Evolutionary conservation across 176 grass and related monocot species (phyloP), one percentile per base, ranked within the genome.

Genomic region (Thinopyrum elongatum): DNA sequence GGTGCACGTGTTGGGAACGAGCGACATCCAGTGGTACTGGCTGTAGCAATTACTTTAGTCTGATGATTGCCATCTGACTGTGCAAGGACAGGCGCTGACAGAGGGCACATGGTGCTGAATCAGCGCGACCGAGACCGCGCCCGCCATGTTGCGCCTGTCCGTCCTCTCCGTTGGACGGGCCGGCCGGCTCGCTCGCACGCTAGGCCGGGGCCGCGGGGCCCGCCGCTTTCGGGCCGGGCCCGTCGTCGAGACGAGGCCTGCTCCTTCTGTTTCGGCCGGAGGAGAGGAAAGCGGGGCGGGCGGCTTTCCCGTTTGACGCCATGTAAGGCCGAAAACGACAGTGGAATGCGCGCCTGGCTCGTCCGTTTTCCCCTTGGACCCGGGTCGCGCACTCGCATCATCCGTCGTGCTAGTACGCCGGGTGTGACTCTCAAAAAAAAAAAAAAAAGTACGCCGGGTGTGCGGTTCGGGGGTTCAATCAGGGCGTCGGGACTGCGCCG

Each of bases 81-180:
- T 72, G 59, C 78, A 30, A 63, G 83, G 83, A 74, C 89, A 83
- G 46, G 67, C 41, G 8, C 87, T 88, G 93, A 86, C 90, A 94
- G 17, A 12, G 15, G 77, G 49, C 93, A 95, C 93, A 92, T 95
- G 93, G 34, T 71, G 87, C 85, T 90, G 79, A 84, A 81, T 92
- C 87, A 75, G 78, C 74, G 25, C 22, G 26, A 76, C 44, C 73
- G 65, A 81, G 78, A 34, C 46, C 44, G 87, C 27, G 13, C 61
- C 74, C n/a, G 84, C 65, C 70, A 82, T 38, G 33, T 70, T 70
- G 31, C 31, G 34, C 7, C 70, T 73, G 70, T 73, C 21, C 21
- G 57, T 10, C 57, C 55, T 0, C 10, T 26, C 60, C 60, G 23
- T 63, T 28, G n/a, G 60, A 58, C 7, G 55, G 55, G 21, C 55